These are phyloP conservation scores for Dryas integrifolia DNA, from an alignment of 331 rosid species.

Conservation along the genomic window DNA sequence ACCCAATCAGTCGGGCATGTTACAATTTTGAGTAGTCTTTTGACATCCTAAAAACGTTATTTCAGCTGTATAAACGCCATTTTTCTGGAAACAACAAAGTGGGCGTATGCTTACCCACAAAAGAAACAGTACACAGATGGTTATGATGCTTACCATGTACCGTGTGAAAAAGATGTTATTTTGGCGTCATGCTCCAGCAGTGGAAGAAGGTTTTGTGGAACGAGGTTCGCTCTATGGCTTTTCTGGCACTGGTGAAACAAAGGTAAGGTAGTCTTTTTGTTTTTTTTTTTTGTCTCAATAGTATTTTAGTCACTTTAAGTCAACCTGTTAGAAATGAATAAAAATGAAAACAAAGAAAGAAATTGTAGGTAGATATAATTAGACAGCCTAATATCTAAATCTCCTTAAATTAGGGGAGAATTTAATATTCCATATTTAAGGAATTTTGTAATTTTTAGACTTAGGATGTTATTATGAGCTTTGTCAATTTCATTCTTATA, in stretches of 20 bases:
- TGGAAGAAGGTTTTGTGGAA: not conserved
- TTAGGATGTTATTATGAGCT: not conserved
- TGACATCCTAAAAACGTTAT: not conserved
- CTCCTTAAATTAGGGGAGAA: not conserved
- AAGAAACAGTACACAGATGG: not conserved
- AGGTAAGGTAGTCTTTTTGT: not conserved
- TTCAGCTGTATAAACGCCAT: not conserved
- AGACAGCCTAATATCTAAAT: not conserved
- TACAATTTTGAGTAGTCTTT: not conserved
- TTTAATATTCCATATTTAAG: not conserved
- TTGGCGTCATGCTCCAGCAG: slow-evolving; percentile 4
- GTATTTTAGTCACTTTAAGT: not conserved
- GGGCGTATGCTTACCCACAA: not conserved
- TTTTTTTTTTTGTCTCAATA: slow-evolving; percentile 1
- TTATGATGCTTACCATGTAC: not conserved
- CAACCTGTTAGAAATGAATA: not conserved
- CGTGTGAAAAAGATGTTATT: not conserved
- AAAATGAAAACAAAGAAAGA: not conserved
- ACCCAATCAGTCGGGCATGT: not conserved
- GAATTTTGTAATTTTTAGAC: not conserved
- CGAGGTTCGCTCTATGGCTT: not conserved
- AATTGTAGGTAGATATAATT: not conserved
- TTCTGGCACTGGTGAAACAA: not conserved
- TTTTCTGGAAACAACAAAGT: not conserved
- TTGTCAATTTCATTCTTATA: not conserved